A percentile compares a stretch with the other conserved stretches of the same genome.
phyloP scores from a whole-genome alignment of 495 filamentous ascomycete species.

The Collariella sp. region DNA sequence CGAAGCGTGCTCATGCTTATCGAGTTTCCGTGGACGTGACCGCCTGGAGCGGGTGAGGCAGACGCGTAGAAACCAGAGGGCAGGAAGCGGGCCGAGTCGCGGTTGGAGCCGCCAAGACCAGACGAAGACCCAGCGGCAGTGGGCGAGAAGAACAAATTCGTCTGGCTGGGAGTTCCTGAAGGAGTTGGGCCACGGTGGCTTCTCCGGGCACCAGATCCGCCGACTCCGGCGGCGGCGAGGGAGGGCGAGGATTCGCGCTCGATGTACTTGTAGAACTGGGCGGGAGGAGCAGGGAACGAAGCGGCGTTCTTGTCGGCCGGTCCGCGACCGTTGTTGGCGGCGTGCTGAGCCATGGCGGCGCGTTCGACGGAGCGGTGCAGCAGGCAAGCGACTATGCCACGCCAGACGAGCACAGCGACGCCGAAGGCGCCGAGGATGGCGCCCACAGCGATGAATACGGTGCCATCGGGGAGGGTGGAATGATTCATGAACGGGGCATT shows the following conservation, averaged over 20 bases:
- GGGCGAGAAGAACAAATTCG: conserved; percentile 86
- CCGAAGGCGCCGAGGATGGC: conserved; percentile 77
- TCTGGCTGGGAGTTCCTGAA: conserved; percentile 41
- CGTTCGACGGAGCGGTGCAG: conserved; percentile 81
- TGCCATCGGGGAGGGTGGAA: conserved; percentile 84
- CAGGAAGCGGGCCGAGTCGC: conserved; percentile 57
- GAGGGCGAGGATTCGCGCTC: conserved; percentile 54
- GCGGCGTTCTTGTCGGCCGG: conserved; percentile 40
- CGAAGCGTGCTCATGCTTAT: conserved; percentile 49
- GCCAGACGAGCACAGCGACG: conserved; percentile 74
- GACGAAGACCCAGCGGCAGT: conserved; percentile 51
- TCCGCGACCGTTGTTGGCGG: conserved; percentile 39
- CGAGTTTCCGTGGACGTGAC: conserved; percentile 38
- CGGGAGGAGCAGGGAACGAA: conserved; percentile 39
- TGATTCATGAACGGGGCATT: conserved; percentile 92
- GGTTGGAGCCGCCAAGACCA: conserved; percentile 42
- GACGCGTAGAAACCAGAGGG: conserved; percentile 91
- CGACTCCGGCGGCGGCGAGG: conserved; percentile 41
- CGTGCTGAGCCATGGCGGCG: conserved; percentile 62
- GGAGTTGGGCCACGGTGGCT: conserved; percentile 35
- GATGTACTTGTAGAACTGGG: conserved; percentile 49
- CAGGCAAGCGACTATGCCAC: conserved; percentile 80
- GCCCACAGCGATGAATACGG: conserved; percentile 91
- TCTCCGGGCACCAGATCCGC: conserved; percentile 27
- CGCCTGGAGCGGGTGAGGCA: conserved; percentile 29